Evolutionary conservation across 1,284 basidiomycete genomes (phyloP).

Genomic region (Meira nashicola): DNA sequence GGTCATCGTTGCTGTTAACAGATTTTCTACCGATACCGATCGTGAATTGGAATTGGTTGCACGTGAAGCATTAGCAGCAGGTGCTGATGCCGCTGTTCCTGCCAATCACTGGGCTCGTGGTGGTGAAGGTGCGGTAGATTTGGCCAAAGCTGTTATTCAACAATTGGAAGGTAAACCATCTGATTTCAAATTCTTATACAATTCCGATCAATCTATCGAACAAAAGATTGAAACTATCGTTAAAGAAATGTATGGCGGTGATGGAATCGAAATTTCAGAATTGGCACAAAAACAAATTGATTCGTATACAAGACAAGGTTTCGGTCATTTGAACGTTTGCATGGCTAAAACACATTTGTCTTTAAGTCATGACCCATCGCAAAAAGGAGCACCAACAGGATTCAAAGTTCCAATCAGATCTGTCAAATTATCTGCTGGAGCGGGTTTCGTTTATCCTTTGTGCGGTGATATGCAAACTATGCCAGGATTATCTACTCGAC

Average conservation of each 20-base stretch:
- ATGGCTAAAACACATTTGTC: constrained; percentile 97
- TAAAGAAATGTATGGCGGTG: constrained; percentile 50
- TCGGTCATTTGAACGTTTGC: constrained; percentile 68
- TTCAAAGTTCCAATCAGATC: constrained; percentile 90
- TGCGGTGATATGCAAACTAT: constrained; percentile 69
- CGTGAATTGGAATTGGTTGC: constrained; percentile 85
- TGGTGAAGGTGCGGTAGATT: constrained; percentile 43
- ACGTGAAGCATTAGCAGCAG: constrained; percentile 72
- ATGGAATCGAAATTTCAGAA: constrained; percentile 59
- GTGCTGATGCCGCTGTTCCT: constrained; percentile 90
- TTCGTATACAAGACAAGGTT: constrained; percentile 87
- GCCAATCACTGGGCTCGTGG: constrained; percentile 71
- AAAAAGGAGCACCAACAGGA: constrained; percentile 43
- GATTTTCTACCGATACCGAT: constrained; percentile 82
- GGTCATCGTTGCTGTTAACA: constrained; percentile 92
- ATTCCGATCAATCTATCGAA: constrained; percentile 35
- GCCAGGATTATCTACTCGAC: constrained; percentile 91
- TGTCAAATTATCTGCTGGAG: constrained; percentile 83
- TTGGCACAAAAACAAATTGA: constrained; percentile 77
- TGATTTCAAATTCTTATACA: constrained; percentile 51
- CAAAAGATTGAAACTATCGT: constrained; percentile 51
- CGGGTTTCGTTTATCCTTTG: constrained; percentile 91
- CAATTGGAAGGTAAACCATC: constrained; percentile 33
- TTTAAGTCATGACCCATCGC: constrained; percentile 39
- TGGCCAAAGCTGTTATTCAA: constrained; percentile 46